phyloP scores from a whole-genome alignment of 257 asterid genomes.

The Solanum clarkiae region DNA sequence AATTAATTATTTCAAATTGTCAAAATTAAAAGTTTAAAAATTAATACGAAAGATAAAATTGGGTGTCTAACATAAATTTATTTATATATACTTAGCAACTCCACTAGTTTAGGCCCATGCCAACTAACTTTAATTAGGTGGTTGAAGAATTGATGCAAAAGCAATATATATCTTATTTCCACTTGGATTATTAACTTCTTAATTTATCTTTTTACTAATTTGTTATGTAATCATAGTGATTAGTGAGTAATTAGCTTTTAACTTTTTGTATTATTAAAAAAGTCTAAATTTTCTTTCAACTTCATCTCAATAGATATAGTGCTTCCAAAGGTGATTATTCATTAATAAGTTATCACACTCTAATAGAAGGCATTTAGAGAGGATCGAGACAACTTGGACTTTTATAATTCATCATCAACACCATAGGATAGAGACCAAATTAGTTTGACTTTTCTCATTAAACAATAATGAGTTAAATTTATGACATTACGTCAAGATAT shows the following conservation, averaged over 20 bases:
- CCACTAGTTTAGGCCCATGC: background rate
- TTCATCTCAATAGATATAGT: background rate
- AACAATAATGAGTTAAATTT: background rate
- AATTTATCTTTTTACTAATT: background rate
- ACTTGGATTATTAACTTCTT: background rate
- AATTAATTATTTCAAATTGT: too few species aligned
- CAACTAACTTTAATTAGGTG: background rate
- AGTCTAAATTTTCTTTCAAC: too few species aligned
- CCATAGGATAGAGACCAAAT: background rate
- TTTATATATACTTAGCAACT: background rate
- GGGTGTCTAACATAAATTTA: background rate
- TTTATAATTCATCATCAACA: background rate
- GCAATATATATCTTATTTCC: background rate
- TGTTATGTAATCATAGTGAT: background rate
- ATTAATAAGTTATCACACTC: background rate
- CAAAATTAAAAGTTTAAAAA: too few species aligned
- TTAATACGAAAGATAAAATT: too few species aligned
- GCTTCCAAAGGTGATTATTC: background rate
- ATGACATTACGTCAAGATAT: background rate
- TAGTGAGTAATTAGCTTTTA: background rate
- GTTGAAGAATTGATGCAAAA: background rate
- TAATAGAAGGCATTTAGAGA: background rate
- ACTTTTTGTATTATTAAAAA: background rate
- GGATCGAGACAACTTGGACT: background rate
- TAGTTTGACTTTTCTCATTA: background rate